These are phyloP conservation scores for Eutypa lata DNA, from an alignment of 2,329 filamentous ascomycete genomes.

Conservation along the genomic window DNA sequence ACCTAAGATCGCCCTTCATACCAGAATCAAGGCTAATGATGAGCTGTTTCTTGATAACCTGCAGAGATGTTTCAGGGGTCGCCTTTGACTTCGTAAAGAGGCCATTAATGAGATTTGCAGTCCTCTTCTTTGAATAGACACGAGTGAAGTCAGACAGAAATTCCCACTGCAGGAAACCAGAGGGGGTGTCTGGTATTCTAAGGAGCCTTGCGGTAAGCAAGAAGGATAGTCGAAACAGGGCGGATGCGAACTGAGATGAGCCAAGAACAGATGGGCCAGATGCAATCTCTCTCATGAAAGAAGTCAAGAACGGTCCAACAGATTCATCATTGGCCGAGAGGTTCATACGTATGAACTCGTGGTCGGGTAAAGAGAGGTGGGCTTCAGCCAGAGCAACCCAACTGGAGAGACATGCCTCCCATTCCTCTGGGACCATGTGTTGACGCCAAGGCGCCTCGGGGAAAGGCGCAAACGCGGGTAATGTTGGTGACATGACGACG, in stretches of 20 bases:
- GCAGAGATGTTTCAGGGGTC: constrained; percentile 52
- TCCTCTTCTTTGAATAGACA: constrained; percentile 62
- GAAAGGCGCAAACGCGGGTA: constrained; percentile 76
- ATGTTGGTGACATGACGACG: constrained; percentile 35
- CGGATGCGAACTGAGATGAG: constrained; percentile 29
- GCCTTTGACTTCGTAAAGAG: constrained; percentile 52
- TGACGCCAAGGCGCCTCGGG: constrained; percentile 66
- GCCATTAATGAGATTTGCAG: constrained; percentile 44
- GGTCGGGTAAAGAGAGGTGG: constrained; percentile 57
- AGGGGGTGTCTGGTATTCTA: constrained; percentile 38
- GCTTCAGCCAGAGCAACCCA: constrained; percentile 69
- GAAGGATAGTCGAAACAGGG: constrained; percentile 63
- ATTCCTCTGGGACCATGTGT: constrained; percentile 66
- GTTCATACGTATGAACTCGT: constrained; percentile 50
- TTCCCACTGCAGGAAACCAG: constrained; percentile 56
- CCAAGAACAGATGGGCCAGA: constrained; percentile 32
- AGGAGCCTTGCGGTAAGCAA: constrained; percentile 60
- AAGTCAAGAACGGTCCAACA: constrained; percentile 60
- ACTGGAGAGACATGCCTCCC: constrained; percentile 72
- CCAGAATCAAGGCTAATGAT: constrained; percentile 62
- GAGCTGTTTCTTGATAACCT: constrained; percentile 58
- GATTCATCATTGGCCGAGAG: constrained; percentile 57
- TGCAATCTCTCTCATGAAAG: constrained; percentile 60
- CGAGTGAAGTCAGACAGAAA: constrained; percentile 68
- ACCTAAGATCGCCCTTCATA: constrained; percentile 50